phyloP scores from a whole-genome alignment of 164 flowering plant genomes.

The Liriodendron chinense region DNA sequence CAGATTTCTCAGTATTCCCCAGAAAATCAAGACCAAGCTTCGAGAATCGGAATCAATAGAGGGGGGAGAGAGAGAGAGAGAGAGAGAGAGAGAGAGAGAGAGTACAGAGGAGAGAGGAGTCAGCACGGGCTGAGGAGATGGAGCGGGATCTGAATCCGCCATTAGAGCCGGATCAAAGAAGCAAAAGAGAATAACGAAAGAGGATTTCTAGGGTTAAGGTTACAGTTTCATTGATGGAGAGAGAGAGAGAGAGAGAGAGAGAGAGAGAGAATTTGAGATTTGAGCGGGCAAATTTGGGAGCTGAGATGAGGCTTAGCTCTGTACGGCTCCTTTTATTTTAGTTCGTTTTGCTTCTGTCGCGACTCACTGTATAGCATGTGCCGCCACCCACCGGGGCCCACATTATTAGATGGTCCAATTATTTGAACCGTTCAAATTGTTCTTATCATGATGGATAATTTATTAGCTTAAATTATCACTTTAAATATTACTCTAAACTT shows the following conservation, averaged over 20 bases:
- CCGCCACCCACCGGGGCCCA: too few relatives aligned
- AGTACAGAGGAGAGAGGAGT: slow-evolving; percentile 22
- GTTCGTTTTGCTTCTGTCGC: background rate
- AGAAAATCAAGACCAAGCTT: background rate
- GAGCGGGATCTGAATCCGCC: slow-evolving; percentile 39
- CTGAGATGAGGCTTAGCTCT: background rate
- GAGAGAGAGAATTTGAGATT: background rate
- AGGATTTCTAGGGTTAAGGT: slow-evolving; percentile 16
- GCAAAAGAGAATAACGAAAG: background rate
- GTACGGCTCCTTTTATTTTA: background rate
- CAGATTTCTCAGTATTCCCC: background rate
- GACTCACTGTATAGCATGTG: background rate
- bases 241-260: background rate
- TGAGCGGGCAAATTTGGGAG: background rate
- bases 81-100: background rate
- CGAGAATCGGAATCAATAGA: background rate
- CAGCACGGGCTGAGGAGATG: slow-evolving; percentile 24
- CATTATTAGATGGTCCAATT: too few relatives aligned
- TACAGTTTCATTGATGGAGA: background rate
- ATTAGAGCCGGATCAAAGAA: slow-evolving; percentile 12
- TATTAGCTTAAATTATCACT: too few relatives aligned
- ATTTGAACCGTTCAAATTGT: too few relatives aligned
- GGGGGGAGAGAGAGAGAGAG: background rate
- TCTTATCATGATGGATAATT: too few relatives aligned
- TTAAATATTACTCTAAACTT: too few relatives aligned